These are phyloP conservation scores for Pleurotus tuoliensis DNA, from an alignment of 768 basidiomycete species.

Conservation along the genomic window DNA sequence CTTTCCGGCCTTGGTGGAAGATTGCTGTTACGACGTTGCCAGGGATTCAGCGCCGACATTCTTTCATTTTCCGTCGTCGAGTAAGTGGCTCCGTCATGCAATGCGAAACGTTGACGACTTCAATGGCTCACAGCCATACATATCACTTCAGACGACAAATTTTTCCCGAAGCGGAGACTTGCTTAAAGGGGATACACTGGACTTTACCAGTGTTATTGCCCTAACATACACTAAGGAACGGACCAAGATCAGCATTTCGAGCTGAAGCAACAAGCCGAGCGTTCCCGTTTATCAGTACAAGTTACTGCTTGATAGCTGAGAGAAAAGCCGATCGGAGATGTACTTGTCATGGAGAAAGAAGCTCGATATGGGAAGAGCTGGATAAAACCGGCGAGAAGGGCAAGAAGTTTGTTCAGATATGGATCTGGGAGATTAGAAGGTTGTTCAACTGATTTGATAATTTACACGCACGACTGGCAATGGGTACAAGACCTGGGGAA, in stretches of 20 bases:
- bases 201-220: neutral
- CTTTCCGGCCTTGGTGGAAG: no score
- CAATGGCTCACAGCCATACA: neutral
- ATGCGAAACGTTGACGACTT: no score
- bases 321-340: neutral
- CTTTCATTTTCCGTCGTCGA: no score
- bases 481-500: neutral
- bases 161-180: neutral
- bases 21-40: no score
- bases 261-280: neutral
- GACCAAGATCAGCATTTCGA: neutral
- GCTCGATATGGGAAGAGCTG: neutral
- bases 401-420: neutral
- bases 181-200: neutral
- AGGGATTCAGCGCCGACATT: no score
- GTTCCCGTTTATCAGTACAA: neutral
- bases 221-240: neutral
- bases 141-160: neutral
- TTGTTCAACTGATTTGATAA: neutral
- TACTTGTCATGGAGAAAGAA: neutral
- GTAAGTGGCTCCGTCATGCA: no score
- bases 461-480: neutral
- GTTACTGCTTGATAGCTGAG: neutral
- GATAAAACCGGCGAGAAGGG: neutral
- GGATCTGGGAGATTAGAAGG: neutral